Percentiles rank a stretch among this genome's conserved stretches.
These are phyloP conservation scores for Phytophthora tentaculata DNA, from an alignment of 352 stramenopile genomes.

Conservation along the genomic window DNA sequence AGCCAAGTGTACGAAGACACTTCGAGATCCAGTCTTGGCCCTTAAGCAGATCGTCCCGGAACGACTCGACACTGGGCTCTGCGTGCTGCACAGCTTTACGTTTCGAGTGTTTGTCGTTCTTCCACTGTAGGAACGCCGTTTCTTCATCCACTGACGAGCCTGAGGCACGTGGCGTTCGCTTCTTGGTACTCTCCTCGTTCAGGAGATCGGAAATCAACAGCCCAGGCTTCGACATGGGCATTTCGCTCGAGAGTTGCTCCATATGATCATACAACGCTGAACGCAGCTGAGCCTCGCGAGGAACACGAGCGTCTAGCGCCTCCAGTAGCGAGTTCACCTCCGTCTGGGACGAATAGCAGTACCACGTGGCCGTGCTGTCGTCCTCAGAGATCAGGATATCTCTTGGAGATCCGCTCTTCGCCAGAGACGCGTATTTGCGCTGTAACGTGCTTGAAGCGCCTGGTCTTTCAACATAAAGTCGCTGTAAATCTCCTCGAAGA, in stretches of 20 bases:
- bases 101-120: constrained; percentile 66
- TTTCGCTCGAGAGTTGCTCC: constrained; percentile 59
- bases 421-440: constrained; percentile 51
- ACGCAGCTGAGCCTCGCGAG: constrained; percentile 56
- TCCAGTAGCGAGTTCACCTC: constrained; percentile 69
- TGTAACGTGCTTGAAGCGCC: constrained; percentile 48
- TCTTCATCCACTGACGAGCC: constrained; percentile 6
- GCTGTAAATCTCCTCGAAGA: constrained; percentile 65
- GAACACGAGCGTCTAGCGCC: constrained; percentile 56
- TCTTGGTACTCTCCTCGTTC: constrained; percentile 67
- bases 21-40: constrained; percentile 70
- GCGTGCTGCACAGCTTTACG: constrained; percentile 31
- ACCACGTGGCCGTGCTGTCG: constrained; percentile 56
- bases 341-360: constrained; percentile 64
- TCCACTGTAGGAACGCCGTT: constrained; percentile 60
- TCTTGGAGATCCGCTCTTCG: constrained; percentile 34
- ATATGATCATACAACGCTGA: constrained; percentile 67
- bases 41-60: constrained; percentile 63
- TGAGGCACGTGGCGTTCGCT: constrained; percentile 40
- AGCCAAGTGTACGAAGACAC: constrained; percentile 66
- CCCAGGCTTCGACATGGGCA: constrained; percentile 75
- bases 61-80: constrained; percentile 49
- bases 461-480: constrained; percentile 77
- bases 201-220: constrained; percentile 79
- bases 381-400: constrained; percentile 28